phyloP scores from a whole-genome alignment of 2,329 filamentous ascomycete species.

The Colletotrichum tofieldiae region DNA sequence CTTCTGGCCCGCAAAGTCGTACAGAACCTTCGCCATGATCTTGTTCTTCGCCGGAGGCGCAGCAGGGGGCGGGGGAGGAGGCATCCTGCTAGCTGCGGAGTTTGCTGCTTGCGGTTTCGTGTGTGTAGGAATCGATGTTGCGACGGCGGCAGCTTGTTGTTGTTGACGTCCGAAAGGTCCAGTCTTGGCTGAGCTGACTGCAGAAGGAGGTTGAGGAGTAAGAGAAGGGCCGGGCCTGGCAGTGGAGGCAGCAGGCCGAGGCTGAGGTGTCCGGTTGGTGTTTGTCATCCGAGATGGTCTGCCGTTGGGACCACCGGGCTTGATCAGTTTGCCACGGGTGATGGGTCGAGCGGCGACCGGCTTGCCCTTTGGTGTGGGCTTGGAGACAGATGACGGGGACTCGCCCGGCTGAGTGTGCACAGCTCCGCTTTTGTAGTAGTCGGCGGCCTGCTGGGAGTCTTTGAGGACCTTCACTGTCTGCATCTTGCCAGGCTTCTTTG shows the following conservation, averaged over 20 bases:
- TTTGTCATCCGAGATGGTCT: slow-evolving; percentile 80
- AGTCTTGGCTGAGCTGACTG: slow-evolving; percentile 48
- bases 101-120: slow-evolving; percentile 36
- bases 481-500: slow-evolving; percentile 97
- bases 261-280: slow-evolving; percentile 61
- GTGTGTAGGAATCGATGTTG: slow-evolving; percentile 39
- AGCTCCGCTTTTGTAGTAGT: slow-evolving; percentile 94
- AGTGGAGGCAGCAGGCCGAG: slow-evolving; percentile 57
- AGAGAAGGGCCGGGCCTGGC: slow-evolving; percentile 32
- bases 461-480: slow-evolving; percentile 91
- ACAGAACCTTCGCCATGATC: slow-evolving; percentile 89
- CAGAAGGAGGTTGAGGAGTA: slow-evolving; percentile 54
- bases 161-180: slow-evolving; percentile 42
- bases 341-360: slow-evolving; percentile 91
- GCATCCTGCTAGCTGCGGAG: slow-evolving; percentile 50
- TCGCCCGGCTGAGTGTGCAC: slow-evolving; percentile 92
- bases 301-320: slow-evolving; percentile 88
- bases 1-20: slow-evolving; percentile 90
- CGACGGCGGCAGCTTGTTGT: slow-evolving; percentile 42
- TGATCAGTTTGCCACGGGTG: slow-evolving; percentile 92
- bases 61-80: slow-evolving; percentile 77
- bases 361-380: slow-evolving; percentile 89
- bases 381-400: slow-evolving; percentile 84
- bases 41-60: slow-evolving; percentile 76
- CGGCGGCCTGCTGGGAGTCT: slow-evolving; percentile 82